These are phyloP conservation scores for Fusarium albidum DNA, from an alignment of 2,329 filamentous ascomycete species.

Conservation along the genomic window DNA sequence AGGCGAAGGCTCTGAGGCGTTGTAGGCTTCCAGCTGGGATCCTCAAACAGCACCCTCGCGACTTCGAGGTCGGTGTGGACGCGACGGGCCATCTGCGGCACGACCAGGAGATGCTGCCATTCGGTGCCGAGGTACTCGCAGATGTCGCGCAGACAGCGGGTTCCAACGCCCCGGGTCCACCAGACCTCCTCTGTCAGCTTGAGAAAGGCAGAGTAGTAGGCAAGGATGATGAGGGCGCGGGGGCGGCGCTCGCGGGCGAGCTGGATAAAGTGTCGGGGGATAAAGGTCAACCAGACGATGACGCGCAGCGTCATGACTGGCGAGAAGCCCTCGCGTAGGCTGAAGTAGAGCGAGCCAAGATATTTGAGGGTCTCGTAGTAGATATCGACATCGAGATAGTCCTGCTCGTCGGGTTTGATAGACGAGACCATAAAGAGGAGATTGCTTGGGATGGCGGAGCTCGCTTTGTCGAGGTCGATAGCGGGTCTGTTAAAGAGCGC, in stretches of 20 bases:
- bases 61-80: constrained; percentile 47
- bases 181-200: constrained; percentile 55
- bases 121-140: constrained; percentile 47
- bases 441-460: constrained; percentile 54
- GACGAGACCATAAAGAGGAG: constrained; percentile 59
- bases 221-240: constrained; percentile 60
- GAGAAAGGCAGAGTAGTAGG: constrained; percentile 60
- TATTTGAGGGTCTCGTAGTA: constrained; percentile 59
- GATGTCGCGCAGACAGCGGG: constrained; percentile 57
- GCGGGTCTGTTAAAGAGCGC: constrained; percentile 58
- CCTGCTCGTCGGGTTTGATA: constrained; percentile 52
- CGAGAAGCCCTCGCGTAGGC: constrained; percentile 55
- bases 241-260: constrained; percentile 52
- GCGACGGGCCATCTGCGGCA: constrained; percentile 50
- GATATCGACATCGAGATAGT: constrained; percentile 47
- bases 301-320: constrained; percentile 57
- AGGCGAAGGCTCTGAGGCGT: constrained; percentile 17
- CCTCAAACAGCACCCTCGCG: constrained; percentile 53
- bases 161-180: constrained; percentile 59
- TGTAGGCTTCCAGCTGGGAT: constrained; percentile 51
- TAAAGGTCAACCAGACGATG: constrained; percentile 62
- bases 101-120: constrained; percentile 52
- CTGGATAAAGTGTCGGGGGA: constrained; percentile 54
- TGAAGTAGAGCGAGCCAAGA: constrained; percentile 60
- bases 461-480: constrained; percentile 54